These are phyloP conservation scores for Arthroderma sp. DNA, from an alignment of 2,329 filamentous ascomycete genomes.

Conservation along the genomic window DNA sequence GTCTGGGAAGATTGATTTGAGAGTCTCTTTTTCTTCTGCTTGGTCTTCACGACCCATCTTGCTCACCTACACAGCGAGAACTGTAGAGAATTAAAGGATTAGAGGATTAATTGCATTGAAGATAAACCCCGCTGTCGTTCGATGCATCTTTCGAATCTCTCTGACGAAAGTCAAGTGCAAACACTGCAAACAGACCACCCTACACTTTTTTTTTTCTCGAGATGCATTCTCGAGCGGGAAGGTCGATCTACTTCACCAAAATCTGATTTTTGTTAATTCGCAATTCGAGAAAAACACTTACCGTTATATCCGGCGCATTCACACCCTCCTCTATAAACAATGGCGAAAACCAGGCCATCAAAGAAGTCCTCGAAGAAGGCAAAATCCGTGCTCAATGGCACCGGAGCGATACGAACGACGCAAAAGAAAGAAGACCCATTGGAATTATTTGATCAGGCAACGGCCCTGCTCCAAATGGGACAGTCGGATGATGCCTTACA, in stretches of 20 bases:
- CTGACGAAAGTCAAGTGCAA: background rate
- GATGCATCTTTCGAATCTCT: too few relatives aligned
- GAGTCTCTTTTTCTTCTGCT: constrained; percentile 87
- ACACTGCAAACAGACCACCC: constrained; percentile 1
- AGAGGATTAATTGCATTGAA: too few relatives aligned
- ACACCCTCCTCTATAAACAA: constrained; percentile 15
- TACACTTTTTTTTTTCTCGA: background rate
- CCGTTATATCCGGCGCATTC: too few relatives aligned
- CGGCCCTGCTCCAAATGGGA: constrained; percentile 43
- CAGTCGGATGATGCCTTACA: constrained; percentile 45
- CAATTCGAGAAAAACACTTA: too few relatives aligned
- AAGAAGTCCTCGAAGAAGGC: constrained; percentile 30
- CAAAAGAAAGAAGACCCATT: constrained; percentile 39
- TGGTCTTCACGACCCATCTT: constrained; percentile 62
- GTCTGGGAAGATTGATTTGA: constrained; percentile 95
- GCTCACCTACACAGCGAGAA: constrained; percentile 2
- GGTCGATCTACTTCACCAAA: too few relatives aligned
- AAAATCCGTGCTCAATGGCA: constrained; percentile 32
- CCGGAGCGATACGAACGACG: constrained; percentile 24
- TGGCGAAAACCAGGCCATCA: constrained; percentile 41
- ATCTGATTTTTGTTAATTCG: too few relatives aligned
- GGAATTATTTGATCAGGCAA: constrained; percentile 44
- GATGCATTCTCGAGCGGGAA: too few relatives aligned
- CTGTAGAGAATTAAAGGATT: too few relatives aligned
- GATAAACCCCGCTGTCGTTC: too few relatives aligned